Evolutionary conservation across 805 yeast genomes (phyloP).

Genomic region (Yarrowia yakushimensis): DNA sequence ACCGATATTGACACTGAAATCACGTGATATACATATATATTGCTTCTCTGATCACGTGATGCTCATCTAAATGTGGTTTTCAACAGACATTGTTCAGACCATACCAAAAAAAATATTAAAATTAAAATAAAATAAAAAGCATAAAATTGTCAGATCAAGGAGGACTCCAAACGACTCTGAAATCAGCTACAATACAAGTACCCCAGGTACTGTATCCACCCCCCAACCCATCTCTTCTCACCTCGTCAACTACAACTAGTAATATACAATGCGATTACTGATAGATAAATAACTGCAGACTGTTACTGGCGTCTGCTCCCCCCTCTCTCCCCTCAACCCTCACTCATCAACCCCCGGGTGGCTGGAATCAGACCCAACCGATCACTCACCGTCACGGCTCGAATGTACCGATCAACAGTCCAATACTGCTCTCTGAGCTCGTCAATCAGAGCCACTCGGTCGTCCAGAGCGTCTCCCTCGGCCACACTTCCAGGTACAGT

Average conservation of each 20-base stretch:
- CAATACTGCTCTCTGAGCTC: conserved; percentile 16
- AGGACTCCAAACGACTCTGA: no score
- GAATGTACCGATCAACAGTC: conserved; percentile 5
- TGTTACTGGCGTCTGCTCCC: no score
- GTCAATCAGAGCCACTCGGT: not conserved
- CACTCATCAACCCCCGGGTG: not conserved
- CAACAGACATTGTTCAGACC: no score
- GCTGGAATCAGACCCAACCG: conserved; percentile 7
- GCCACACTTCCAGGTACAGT: not conserved
- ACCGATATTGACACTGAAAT: no score
- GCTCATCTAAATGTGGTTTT: no score
- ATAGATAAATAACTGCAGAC: not conserved
- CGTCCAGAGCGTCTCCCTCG: not conserved
- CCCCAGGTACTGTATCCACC: no score
- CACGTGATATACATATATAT: no score
- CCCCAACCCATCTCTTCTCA: not conserved
- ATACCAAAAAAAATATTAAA: no score
- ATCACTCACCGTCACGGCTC: not conserved
- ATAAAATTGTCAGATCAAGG: no score
- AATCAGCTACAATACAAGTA: no score
- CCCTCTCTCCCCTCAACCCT: not conserved
- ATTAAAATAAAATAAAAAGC: no score
- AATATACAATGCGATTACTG: conserved; percentile 10
- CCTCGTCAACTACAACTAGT: not conserved
- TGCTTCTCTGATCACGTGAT: no score